phyloP scores from a whole-genome alignment of 1,139 yeast genomes.

The Yamadazyma atlantica region DNA sequence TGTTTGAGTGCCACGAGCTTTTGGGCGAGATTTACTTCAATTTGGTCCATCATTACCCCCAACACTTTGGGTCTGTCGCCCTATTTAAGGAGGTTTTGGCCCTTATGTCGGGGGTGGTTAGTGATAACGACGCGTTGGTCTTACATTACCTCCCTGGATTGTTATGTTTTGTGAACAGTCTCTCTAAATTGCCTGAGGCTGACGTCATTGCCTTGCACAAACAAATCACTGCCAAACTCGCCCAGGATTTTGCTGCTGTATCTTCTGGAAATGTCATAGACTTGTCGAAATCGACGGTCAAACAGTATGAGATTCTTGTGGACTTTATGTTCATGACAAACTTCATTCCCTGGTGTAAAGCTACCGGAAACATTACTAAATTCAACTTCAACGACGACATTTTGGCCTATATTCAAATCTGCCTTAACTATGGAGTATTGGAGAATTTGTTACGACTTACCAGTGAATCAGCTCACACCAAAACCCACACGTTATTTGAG shows the following conservation, averaged over 20 bases:
- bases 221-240: conserved; percentile 18
- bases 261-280: conserved; percentile 34
- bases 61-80: conserved; percentile 28
- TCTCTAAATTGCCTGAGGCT: conserved; percentile 19
- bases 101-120: conserved; percentile 32
- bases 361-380: conserved; percentile 48
- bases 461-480: conserved; percentile 57
- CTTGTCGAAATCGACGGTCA: conserved; percentile 51
- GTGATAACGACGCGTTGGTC: conserved; percentile 60
- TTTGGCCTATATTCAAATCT: conserved; percentile 37
- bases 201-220: conserved; percentile 31
- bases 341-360: conserved; percentile 73
- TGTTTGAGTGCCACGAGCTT: conserved; percentile 67
- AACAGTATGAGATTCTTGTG: conserved; percentile 48
- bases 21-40: conserved; percentile 66
- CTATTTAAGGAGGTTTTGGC: conserved; percentile 37
- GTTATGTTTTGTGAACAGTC: conserved; percentile 41
- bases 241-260: conserved; percentile 23
- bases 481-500: conserved; percentile 32
- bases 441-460: conserved; percentile 73
- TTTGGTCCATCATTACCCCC: conserved; percentile 36
- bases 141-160: conserved; percentile 67
- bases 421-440: conserved; percentile 63
- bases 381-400: conserved; percentile 48
- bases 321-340: conserved; percentile 60